Evolutionary conservation across 805 yeast genomes (phyloP).

Genomic region (Cyberlindnera sargentensis): DNA sequence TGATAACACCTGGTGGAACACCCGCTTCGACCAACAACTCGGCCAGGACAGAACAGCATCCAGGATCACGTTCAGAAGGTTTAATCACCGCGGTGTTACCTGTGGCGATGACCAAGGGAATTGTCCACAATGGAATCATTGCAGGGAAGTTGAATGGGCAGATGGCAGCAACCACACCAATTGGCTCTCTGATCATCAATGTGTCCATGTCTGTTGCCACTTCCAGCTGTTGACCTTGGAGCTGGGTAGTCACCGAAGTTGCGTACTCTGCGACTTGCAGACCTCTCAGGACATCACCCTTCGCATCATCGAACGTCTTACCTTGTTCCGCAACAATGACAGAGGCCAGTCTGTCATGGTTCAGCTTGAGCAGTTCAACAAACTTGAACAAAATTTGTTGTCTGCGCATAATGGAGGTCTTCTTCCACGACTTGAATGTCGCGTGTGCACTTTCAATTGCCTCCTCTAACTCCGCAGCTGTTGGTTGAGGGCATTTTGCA

Average conservation of each 20-base stretch:
- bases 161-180: constrained; percentile 73
- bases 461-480: constrained; percentile 52
- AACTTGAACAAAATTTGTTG: constrained; percentile 64
- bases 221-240: constrained; percentile 57
- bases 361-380: constrained; percentile 53
- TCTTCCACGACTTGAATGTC: constrained; percentile 39
- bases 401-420: constrained; percentile 37
- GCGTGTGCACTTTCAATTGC: constrained; percentile 60
- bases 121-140: constrained; percentile 59
- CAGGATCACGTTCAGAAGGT: constrained; percentile 70
- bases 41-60: constrained; percentile 66
- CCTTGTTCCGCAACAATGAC: constrained; percentile 67
- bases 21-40: constrained; percentile 67
- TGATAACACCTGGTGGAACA: constrained; percentile 63
- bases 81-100: constrained; percentile 71
- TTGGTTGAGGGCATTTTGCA: constrained; percentile 62
- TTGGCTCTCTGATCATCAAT: constrained; percentile 59
- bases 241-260: constrained; percentile 55
- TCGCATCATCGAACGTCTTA: constrained; percentile 68
- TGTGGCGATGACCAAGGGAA: constrained; percentile 50
- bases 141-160: constrained; percentile 83
- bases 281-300: constrained; percentile 70
- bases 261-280: constrained; percentile 76
- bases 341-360: constrained; percentile 64
- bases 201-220: constrained; percentile 75